Percentiles rank a stretch among this genome's conserved stretches.
phyloP scores from a whole-genome alignment of 1,284 basidiomycete genomes.

The Cyathus olla region DNA sequence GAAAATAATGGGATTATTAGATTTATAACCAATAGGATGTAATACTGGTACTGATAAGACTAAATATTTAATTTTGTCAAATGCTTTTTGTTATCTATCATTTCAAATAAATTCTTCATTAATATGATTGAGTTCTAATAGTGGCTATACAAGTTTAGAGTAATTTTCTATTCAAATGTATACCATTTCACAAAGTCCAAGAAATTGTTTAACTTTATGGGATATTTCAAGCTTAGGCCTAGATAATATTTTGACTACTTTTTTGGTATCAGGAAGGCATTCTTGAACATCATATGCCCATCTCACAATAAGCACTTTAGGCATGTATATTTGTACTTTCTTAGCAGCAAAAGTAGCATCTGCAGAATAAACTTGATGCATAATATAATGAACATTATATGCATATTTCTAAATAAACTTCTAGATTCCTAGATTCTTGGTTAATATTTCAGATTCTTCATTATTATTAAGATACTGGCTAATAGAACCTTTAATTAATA shows the following conservation, averaged over 20 bases:
- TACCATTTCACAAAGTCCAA: constrained; percentile 22
- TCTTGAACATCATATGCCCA: constrained; percentile 24
- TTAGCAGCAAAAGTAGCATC: constrained; percentile 24
- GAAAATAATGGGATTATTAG: constrained; percentile 30
- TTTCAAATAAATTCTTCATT: constrained; percentile 35
- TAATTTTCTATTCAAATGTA: constrained; percentile 30
- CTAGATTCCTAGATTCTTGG: constrained; percentile 38
- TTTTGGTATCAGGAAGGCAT: constrained; percentile 9
- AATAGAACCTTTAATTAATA: constrained; percentile 37
- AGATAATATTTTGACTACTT: constrained; percentile 9
- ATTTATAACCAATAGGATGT: constrained; percentile 37
- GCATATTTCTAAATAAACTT: constrained; percentile 47
- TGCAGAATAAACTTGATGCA: constrained; percentile 22
- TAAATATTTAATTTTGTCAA: constrained; percentile 39
- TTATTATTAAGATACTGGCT: constrained; percentile 29
- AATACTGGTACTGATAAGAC: constrained; percentile 34
- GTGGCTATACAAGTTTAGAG: constrained; percentile 23
- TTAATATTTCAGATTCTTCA: constrained; percentile 31
- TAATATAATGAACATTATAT: too few relatives aligned
- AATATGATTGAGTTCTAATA: constrained; percentile 34
- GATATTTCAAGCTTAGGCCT: constrained; percentile 11
- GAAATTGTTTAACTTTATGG: constrained; percentile 13
- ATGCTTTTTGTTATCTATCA: constrained; percentile 22
- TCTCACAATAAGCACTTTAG: constrained; percentile 17
- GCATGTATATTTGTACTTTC: constrained; percentile 29